Evolutionary conservation across 2,329 filamentous ascomycete species (phyloP).

Genomic region (Pochonia chlamydosporia): DNA sequence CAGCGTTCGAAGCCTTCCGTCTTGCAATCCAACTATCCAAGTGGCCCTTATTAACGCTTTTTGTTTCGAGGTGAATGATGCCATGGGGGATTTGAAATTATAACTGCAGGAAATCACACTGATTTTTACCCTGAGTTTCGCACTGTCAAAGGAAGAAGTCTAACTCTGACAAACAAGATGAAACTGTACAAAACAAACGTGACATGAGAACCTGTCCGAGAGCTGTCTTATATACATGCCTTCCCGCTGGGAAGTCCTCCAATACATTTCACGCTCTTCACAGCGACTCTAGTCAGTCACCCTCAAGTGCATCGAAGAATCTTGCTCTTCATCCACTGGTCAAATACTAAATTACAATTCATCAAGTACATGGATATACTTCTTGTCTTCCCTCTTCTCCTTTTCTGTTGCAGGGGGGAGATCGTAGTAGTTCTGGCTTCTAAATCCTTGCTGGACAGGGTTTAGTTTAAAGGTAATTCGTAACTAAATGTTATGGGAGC

Average conservation of each 20-base stretch:
- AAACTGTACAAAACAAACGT: conserved; percentile 3
- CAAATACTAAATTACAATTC: conserved; percentile 54
- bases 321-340: not conserved
- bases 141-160: not conserved
- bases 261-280: not conserved
- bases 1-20: too few species aligned
- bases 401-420: conserved; percentile 90
- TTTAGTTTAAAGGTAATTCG: conserved; percentile 21
- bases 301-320: not conserved
- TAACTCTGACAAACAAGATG: not conserved
- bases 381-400: conserved; percentile 91
- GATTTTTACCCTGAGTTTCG: too few species aligned
- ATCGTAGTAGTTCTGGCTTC: conserved; percentile 84
- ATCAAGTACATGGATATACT: conserved; percentile 91
- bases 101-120: too few species aligned
- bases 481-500: not conserved
- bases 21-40: too few species aligned
- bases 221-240: conserved; percentile 4
- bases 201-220: not conserved
- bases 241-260: not conserved
- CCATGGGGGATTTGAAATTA: too few species aligned
- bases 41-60: too few species aligned
- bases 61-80: too few species aligned
- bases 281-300: not conserved
- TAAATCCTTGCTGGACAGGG: conserved; percentile 70